Base-by-base conservation (phyloP, 495 filamentous ascomycete species). In the Aspergillus bertholletiae region DNA sequence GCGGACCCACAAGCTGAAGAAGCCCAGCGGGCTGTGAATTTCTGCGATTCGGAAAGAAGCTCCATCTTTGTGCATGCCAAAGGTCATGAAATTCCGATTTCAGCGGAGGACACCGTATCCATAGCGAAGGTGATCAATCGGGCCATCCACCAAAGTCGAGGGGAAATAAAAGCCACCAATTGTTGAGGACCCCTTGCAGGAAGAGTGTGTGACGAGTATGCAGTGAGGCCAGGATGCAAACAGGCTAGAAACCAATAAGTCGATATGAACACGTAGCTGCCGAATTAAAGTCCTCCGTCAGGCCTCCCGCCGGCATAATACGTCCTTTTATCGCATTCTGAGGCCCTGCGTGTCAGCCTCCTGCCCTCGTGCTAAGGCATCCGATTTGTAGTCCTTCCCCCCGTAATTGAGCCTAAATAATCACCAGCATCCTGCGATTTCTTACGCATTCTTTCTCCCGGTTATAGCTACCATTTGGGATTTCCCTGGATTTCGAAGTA, bases 81-180 rank as follows among this genome's bases (percentile, higher is more conserved):
- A 15, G 68, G 63, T 7, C 68, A 71, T 51, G 63, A 68, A 13
- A 55, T 72, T 30, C 66, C 68, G 0, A 37, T 15, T 5, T 41
- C 54, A 11, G 47, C 47, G 5, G 45, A 40, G 9, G 55, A 61
- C 32, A 37, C 56, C 11, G 53, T 51, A 4, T 21, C 28, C 12
- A 49, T 51, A 24, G 59, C 48, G 18, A 55, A 61, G 32, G 41
- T 53, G 9, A 57, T 61, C 34, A 45, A 51, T 27, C 37, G 59
- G 28, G 59, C 52, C 1, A 51, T 55, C 54, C 22, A 18, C 22
- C 17, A 41, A n/a, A 40, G 28, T 45, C 8, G 20, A 30, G 35
- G 20, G n/a, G 18, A 41, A n/a, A 44, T 37, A n/a, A 15, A 37
- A 15, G 34, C 13, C 7, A 37, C 13, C 17, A 5, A 15, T 37